Conservation (phyloP, 129 eudicot genomes). For the Centrapalus pauciflorus region DNA sequence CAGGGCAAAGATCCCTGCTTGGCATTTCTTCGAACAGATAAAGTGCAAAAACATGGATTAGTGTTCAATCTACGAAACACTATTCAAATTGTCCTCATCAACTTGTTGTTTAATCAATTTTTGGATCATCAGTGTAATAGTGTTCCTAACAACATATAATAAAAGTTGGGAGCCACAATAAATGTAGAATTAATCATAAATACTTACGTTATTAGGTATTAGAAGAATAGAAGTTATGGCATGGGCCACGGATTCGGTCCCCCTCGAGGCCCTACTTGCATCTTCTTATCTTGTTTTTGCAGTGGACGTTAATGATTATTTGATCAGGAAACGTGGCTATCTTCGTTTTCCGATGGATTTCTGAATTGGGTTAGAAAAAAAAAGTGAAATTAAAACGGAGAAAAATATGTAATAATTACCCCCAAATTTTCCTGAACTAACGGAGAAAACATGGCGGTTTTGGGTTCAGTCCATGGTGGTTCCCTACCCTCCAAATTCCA, state of each 20-base stretch:
- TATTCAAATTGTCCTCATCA: neutral
- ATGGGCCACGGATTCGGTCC: constrained; percentile 3
- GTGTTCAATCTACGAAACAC: neutral
- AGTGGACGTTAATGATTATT: constrained; percentile 9
- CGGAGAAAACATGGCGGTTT: constrained; percentile 37
- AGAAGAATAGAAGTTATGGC: neutral
- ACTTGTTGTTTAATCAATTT: neutral
- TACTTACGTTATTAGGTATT: neutral
- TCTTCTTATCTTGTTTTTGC: constrained; percentile 19
- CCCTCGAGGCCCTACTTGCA: constrained; percentile 15
- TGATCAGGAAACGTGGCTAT: constrained; percentile 6
- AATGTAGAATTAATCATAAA: neutral
- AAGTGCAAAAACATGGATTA: neutral
- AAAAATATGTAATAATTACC: neutral
- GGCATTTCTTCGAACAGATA: constrained; percentile 15
- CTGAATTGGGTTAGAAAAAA: neutral
- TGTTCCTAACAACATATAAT: neutral
- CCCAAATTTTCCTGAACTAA: neutral
- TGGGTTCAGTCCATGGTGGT: constrained; percentile 35
- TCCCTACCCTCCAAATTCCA: constrained; percentile 39
- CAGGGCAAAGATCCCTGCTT: neutral
- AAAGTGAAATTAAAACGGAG: neutral
- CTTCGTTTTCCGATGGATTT: constrained; percentile 12
- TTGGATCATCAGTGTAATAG: neutral
- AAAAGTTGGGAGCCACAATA: neutral